phyloP scores from a whole-genome alignment of 2,329 filamentous ascomycete genomes.

The Geoglossum cookeanum region DNA sequence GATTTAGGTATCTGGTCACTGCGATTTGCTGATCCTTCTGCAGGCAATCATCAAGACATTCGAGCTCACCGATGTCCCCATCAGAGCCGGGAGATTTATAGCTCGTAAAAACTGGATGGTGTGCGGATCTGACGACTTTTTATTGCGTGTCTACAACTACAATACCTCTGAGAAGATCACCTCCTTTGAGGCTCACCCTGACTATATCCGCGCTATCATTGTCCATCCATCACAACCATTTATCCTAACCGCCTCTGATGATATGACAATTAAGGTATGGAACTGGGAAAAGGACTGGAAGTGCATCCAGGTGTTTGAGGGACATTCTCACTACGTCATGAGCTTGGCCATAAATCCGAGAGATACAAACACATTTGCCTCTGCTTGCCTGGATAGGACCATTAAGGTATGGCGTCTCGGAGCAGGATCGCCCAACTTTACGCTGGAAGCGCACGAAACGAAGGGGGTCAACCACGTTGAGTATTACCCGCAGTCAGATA shows the following conservation, averaged over 20 bases:
- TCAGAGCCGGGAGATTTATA: conserved; percentile 89
- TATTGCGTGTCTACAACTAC: conserved; percentile 87
- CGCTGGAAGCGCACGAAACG: conserved; percentile 51
- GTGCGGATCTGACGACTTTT: conserved; percentile 85
- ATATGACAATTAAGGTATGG: conserved; percentile 98
- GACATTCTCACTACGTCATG: conserved; percentile 95
- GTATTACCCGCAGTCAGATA: conserved; percentile 52
- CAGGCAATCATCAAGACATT: conserved; percentile 92
- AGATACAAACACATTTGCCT: conserved; percentile 82
- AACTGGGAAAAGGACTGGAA: conserved; percentile 99
- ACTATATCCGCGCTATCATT: conserved; percentile 93
- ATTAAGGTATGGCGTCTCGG: conserved; percentile 97
- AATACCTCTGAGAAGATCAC: conserved; percentile 98
- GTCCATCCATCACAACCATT: conserved; percentile 93
- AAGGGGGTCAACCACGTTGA: conserved; percentile 77
- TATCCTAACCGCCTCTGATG: conserved; percentile 87
- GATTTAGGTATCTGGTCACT: not conserved
- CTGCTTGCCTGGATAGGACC: conserved; percentile 85
- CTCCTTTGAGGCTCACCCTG: conserved; percentile 89
- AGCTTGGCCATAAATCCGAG: conserved; percentile 93
- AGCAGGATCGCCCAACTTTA: conserved; percentile 87
- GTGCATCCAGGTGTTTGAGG: conserved; percentile 91
- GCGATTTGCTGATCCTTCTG: conserved; percentile 12
- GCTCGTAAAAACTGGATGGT: conserved; percentile 99
- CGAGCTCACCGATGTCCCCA: conserved; percentile 94